phyloP scores from a whole-genome alignment of 176 grass and related monocot species.

The Ensete ventricosum region DNA sequence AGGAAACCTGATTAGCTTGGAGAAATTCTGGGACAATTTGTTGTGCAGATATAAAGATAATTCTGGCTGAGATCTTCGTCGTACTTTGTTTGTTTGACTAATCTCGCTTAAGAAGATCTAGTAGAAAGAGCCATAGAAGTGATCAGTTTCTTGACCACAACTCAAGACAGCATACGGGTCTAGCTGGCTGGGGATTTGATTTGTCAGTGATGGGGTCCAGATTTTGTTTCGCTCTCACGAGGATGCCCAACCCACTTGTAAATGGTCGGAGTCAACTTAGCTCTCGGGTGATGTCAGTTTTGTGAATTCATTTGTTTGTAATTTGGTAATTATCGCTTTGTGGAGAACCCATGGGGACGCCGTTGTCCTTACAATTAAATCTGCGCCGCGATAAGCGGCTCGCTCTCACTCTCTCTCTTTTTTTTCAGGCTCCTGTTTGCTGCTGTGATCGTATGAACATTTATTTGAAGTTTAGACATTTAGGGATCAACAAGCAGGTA shows the following conservation, averaged over 20 bases:
- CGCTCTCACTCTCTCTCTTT: background rate
- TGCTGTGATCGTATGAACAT: background rate
- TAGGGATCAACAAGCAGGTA: background rate
- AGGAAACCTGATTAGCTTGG: conserved; percentile 36
- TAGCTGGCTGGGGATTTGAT: background rate
- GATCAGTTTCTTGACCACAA: background rate
- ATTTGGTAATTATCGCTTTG: background rate
- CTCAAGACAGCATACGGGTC: background rate
- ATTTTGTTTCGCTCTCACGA: background rate
- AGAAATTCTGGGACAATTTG: conserved; percentile 2
- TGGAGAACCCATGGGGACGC: background rate
- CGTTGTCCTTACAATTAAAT: background rate
- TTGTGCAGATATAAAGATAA: conserved; percentile 19
- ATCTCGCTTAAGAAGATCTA: background rate
- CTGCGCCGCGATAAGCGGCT: background rate
- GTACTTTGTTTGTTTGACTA: background rate
- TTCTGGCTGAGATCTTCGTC: conserved; percentile 11
- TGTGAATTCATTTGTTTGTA: conserved; percentile 12
- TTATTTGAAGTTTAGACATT: background rate
- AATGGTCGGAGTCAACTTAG: background rate
- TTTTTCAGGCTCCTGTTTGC: background rate
- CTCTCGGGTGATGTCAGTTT: background rate
- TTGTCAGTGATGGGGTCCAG: background rate
- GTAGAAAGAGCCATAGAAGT: background rate
- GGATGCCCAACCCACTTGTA: background rate